Conservation (phyloP, 768 basidiomycete genomes). For the Boletellus sp. region DNA sequence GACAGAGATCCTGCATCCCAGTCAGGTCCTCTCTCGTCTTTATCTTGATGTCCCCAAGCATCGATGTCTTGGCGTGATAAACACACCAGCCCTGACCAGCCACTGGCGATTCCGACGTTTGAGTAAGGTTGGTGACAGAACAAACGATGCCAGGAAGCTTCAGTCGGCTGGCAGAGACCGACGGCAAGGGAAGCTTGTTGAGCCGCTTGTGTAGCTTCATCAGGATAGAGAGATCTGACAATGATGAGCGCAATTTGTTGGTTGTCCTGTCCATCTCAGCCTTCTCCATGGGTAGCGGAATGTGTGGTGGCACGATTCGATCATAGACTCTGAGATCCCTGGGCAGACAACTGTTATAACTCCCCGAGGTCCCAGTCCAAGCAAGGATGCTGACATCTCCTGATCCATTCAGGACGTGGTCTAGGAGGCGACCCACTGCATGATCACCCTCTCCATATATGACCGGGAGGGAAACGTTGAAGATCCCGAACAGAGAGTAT, state of each 20-base stretch:
- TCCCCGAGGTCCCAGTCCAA: not conserved
- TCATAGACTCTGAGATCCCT: not conserved
- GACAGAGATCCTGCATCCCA: not conserved
- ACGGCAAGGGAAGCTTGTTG: no score
- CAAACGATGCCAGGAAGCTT: no score
- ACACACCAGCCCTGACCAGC: not conserved
- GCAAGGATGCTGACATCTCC: not conserved
- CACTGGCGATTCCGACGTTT: not conserved
- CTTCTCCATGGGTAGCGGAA: not conserved
- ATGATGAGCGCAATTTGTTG: not conserved
- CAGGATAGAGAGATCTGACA: not conserved
- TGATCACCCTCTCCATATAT: not conserved
- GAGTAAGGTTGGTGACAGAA: not conserved
- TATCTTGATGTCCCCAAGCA: not conserved
- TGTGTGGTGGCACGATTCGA: not conserved
- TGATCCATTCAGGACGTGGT: not conserved
- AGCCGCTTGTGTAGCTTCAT: not conserved
- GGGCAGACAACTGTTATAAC: conserved; percentile 1
- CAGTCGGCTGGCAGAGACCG: no score
- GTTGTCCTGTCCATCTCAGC: not conserved
- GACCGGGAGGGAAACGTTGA: no score
- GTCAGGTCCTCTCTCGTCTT: not conserved
- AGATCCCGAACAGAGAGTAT: conserved; percentile 2
- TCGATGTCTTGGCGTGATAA: not conserved
- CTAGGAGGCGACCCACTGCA: conserved; percentile 1